Evolutionary conservation across 352 stramenopile species (phyloP), one percentile per base, ranked within the genome.

Genomic region (Globisporangium echinulatum): DNA sequence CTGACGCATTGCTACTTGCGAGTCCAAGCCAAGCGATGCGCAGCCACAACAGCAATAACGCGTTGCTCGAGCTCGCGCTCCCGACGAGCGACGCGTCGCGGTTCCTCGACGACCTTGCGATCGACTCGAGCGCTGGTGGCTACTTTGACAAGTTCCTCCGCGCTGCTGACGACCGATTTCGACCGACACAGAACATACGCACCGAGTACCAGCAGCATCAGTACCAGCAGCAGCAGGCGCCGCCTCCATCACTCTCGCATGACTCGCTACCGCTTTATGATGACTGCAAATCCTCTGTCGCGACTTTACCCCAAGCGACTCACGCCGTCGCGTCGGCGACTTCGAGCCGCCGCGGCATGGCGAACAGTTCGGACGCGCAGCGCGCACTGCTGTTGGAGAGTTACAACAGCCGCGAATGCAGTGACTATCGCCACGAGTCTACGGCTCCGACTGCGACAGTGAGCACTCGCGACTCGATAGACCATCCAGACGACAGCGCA

Each of bases 101-200:
- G 8, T 66, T 68, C 8, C 52, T 68, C 19, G 58, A 65, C 17
- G 58, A 61, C 3, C 51, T 68, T 13, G 39, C 58, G 7, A 15
- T 56, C 14, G 57, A 68, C 44, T 61, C 54, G 36, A 48, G 66
- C 13, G 19, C 49, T 11, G 62, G 48, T 5, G 62, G 58, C 13
- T 61, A 58, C 38, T 68, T 68, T 52, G 58, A 68, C n/a, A 59
- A 57, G 47, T 68, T 68, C 25, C 58, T 68, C 19, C 57, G 52
- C 17, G 62, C 61, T 10, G 48, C 47, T 11, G 62, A 56, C 13
- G 33, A 49, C 33, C 51, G 38, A 10, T 57, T 62, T 47, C 54
- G 56, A 15, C n/a, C 40, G n/a, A 44, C 52, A 0, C 38, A 56
- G 47, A 17, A 39, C 37, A 14, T 15, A n/a, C n/a, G n/a, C n/a